Base-by-base conservation (phyloP, 495 filamentous ascomycete genomes). In the Immersiella caudata region DNA sequence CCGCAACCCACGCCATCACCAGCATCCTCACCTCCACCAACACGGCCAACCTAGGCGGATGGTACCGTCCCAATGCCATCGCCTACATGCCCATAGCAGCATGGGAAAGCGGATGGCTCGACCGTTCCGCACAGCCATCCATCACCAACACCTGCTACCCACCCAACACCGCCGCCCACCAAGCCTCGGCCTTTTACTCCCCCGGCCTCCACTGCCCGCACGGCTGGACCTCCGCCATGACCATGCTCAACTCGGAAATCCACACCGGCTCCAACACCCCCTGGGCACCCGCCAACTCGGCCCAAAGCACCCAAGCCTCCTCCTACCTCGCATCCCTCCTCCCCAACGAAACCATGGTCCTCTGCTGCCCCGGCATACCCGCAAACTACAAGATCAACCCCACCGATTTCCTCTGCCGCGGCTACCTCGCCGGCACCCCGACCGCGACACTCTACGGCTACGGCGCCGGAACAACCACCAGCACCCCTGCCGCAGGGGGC, bases 161-260 rank as follows among this genome's bases (percentile, higher is more conserved):
- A 4, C 21, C 50, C 21, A 22, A 22, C 50, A 5, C 18, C 18
- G 18, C 21, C 50, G 16, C n/a, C 50, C 18, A 54, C 50, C 50
- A 6, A 18, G 6, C 21, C 50, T 54, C 21, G 5, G 50, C 18
- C 50, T 54, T n/a, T 18, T 54, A 7, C 21, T 54, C 50, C 21
- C 50, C 50, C 50, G 50, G 50, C 50, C 6, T 54, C 6, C 21
- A 54, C 50, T 54, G 50, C 21, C 50, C 50, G 6, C 5, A n/a
- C 18, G 50, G 50, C 50, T 54, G 50, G 50, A 54, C 50, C 18
- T 54, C 50, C 18, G 50, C 50, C 50, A 54, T 54, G 50, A 54
- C 50, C 6, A 6, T 54, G 6, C 16, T 18, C 50, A 6, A 6
- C 5, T 54, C 50, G 6, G 5, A 4, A 18, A 22, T 54, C 50